Evolutionary conservation across 768 basidiomycete genomes (phyloP), one percentile per base, ranked within the genome.

Genomic region (Termitomyces sp.): DNA sequence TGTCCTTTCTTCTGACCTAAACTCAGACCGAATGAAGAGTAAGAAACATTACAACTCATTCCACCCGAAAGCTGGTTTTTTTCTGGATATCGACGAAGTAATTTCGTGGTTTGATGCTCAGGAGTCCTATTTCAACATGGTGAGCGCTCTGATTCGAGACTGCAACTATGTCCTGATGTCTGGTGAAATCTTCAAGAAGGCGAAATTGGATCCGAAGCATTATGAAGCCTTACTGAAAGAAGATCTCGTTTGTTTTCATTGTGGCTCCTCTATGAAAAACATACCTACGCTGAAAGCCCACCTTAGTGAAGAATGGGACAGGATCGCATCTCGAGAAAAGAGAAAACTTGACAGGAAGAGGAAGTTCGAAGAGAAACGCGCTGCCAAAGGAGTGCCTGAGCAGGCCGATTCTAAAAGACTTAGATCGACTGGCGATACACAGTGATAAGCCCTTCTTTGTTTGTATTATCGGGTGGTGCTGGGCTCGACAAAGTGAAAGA

Each of bases 31-130:
- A 51, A 70, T 95, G 75, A 96, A 94, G 72, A 80, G 76, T 54
- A 97, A 96, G 75, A 90, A 87, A 65, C 94, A 97, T 62, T 90
- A 92, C 71, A 94, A 95, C 64, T 89, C 91, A 5, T 97, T 95
- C 71, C 86, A 89, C 64, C 94, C 94, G 0, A 81, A 82, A 48
- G 75, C 81, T 19, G 92, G 90, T 1, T 96, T 92, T 72, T 95
- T 96, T 71, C 65, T 95, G 3, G 80, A 85, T 58, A 71, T 94
- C 17, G 77, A 84, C 50, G 84, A 91, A 10, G 87, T 96, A n/a
- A 72, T 90, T 44, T 77, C 80, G 2, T 94, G 92, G 92, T 86
- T 91, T 58, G 88, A 88, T 30, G 81, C 81, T 14, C 81, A 79
- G 17, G 74, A 79, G 1, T 78, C 80, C 0, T 85, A 77, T 64